These are phyloP conservation scores for Cryptosporidium parvum DNA, from an alignment of 169 alveolate genomes.

Conservation along the genomic window DNA sequence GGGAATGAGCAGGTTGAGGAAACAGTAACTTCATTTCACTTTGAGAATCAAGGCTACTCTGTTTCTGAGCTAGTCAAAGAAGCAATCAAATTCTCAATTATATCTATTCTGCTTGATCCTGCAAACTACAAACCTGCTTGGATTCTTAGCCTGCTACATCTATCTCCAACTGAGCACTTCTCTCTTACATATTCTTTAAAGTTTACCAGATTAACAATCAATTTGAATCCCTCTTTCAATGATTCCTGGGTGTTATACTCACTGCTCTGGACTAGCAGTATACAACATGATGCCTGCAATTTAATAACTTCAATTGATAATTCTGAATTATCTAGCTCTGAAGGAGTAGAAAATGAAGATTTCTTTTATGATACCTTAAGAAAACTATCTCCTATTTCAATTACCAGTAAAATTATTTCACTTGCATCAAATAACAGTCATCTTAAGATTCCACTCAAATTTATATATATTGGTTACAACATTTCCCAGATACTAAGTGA, in stretches of 20 bases:
- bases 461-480: conserved; percentile 28
- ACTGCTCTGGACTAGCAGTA: conserved; percentile 29
- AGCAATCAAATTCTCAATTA: conserved; percentile 36
- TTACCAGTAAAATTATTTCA: conserved; percentile 14
- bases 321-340: background rate
- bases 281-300: background rate
- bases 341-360: background rate
- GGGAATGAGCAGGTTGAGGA: conserved; percentile 24
- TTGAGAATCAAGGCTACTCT: background rate
- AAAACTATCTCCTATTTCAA: conserved; percentile 7
- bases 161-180: background rate
- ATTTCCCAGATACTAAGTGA: conserved; percentile 33
- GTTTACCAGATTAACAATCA: conserved; percentile 10
- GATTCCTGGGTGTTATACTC: conserved; percentile 64
- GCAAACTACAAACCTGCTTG: conserved; percentile 45
- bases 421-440: background rate
- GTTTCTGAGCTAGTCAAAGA: conserved; percentile 1
- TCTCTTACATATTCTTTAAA: background rate
- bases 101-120: conserved; percentile 35
- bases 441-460: conserved; percentile 14
- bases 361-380: background rate
- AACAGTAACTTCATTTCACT: conserved; percentile 15
- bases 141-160: conserved; percentile 32
- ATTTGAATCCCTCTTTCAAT: conserved; percentile 25
- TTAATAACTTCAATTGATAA: background rate